Evolutionary conservation across 2,329 filamentous ascomycete species (phyloP).

Genomic region (Neoascochyta sp.): DNA sequence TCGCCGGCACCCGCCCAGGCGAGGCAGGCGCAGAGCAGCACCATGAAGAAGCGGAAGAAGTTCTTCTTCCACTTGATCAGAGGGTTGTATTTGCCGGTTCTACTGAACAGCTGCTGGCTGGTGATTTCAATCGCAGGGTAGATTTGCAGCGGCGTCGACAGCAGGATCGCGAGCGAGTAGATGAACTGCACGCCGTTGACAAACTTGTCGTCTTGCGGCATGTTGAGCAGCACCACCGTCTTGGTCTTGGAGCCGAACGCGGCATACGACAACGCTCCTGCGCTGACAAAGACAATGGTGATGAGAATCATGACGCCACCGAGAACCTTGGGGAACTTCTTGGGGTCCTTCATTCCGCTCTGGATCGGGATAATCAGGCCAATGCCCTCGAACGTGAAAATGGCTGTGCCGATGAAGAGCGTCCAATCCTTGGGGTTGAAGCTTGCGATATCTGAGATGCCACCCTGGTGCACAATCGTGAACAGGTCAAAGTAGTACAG

Average conservation of each 20-base stretch:
- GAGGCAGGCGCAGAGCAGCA: constrained; percentile 78
- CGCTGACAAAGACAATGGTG: constrained; percentile 82
- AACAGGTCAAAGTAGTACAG: constrained; percentile 93
- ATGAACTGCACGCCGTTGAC: constrained; percentile 96
- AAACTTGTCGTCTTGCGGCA: constrained; percentile 91
- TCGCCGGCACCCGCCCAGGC: constrained; percentile 91
- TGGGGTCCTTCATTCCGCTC: constrained; percentile 88
- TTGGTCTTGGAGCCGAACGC: constrained; percentile 94
- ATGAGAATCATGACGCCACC: constrained; percentile 93
- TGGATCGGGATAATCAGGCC: constrained; percentile 98
- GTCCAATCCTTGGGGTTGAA: constrained; percentile 96
- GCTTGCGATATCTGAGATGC: constrained; percentile 77
- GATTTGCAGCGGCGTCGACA: constrained; percentile 92
- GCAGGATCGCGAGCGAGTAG: constrained; percentile 94
- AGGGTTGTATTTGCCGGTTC: constrained; percentile 95
- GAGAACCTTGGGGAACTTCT: constrained; percentile 86
- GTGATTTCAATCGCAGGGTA: constrained; percentile 97
- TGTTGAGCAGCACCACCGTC: constrained; percentile 92
- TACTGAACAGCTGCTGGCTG: constrained; percentile 88
- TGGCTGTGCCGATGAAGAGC: constrained; percentile 95
- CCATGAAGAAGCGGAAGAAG: constrained; percentile 87
- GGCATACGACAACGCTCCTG: constrained; percentile 91
- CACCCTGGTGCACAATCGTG: constrained; percentile 69
- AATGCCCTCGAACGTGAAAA: constrained; percentile 98
- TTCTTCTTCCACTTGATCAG: constrained; percentile 99